These are phyloP conservation scores for Remersonia thermophila DNA, from an alignment of 2,329 filamentous ascomycete species.

Conservation along the genomic window DNA sequence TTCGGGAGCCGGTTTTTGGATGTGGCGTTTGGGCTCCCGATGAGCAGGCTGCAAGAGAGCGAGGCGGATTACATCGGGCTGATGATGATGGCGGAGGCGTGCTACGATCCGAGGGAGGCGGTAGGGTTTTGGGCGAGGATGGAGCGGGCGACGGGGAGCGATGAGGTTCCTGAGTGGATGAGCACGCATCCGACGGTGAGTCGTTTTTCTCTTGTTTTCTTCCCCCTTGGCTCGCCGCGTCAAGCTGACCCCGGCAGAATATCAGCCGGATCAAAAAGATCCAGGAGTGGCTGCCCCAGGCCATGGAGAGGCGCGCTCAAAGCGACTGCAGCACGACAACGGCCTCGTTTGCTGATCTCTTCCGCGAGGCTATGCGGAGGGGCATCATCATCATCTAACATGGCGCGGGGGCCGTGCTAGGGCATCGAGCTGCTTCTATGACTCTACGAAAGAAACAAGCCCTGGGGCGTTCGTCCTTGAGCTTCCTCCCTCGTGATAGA, in stretches of 20 bases:
- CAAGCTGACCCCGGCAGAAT: constrained; percentile 23
- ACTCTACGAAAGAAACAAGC: no score
- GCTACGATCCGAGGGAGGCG: constrained; percentile 59
- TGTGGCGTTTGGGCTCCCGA: constrained; percentile 54
- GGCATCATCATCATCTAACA: constrained; percentile 10
- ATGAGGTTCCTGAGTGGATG: constrained; percentile 54
- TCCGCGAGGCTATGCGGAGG: constrained; percentile 34
- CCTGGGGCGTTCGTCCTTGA: no score
- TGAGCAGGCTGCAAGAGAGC: constrained; percentile 57
- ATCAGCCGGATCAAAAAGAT: constrained; percentile 54
- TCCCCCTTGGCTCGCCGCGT: no score
- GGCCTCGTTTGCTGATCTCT: constrained; percentile 38
- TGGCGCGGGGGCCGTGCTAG: no score
- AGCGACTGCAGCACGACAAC: constrained; percentile 45
- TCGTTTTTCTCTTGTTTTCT: no score
- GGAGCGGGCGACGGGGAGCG: constrained; percentile 37
- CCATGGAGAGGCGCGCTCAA: constrained; percentile 38
- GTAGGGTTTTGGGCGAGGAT: constrained; percentile 56
- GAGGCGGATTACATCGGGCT: constrained; percentile 74
- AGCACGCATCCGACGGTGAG: constrained; percentile 64
- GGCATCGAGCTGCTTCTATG: no score
- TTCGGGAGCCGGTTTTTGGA: constrained; percentile 41
- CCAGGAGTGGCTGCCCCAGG: constrained; percentile 46
- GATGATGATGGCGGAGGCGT: constrained; percentile 72
- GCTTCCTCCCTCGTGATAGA: no score